Evolutionary conservation across 1,139 yeast species (phyloP).

Genomic region (Candida anutae): DNA sequence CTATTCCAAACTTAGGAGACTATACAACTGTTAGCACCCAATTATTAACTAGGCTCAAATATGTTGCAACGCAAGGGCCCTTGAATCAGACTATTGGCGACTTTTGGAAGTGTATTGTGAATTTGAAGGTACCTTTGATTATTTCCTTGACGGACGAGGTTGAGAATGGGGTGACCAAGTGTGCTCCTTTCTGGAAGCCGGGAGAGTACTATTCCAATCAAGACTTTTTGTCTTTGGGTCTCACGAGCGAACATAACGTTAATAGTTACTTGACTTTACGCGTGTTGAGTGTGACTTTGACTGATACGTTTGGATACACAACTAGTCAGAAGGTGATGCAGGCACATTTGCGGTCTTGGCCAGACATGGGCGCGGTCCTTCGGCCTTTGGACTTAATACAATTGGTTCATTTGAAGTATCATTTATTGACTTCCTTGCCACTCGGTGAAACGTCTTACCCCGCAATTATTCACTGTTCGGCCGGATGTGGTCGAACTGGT

Average conservation of each 20-base stretch:
- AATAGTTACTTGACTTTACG: conserved; percentile 23
- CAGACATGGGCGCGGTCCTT: conserved; percentile 41
- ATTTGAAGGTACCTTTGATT: conserved; percentile 33
- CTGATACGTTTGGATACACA: conserved; percentile 8
- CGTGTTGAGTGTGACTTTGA: conserved; percentile 24
- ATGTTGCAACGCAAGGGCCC: conserved; percentile 87
- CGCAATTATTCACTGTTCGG: conserved; percentile 74
- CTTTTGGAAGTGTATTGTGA: conserved; percentile 67
- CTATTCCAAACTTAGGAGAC: conserved; percentile 11
- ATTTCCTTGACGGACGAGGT: conserved; percentile 45
- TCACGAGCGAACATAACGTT: conserved; percentile 10
- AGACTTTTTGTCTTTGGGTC: conserved; percentile 22
- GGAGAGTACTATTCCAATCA: conserved; percentile 37
- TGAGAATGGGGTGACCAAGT: conserved; percentile 47
- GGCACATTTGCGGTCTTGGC: conserved; percentile 45
- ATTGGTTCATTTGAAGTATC: conserved; percentile 31
- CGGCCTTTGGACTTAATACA: conserved; percentile 35
- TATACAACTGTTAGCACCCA: conserved; percentile 6
- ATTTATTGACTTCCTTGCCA: conserved; percentile 13
- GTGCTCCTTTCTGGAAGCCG: conserved; percentile 48
- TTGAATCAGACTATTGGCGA: conserved; percentile 67
- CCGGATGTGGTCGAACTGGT: conserved; percentile 92
- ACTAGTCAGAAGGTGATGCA: conserved; percentile 29
- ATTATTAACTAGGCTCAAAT: conserved; percentile 21
- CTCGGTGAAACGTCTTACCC: conserved; percentile 21